Evolutionary conservation across 768 basidiomycete genomes (phyloP), one percentile per base, ranked within the genome.

Genomic region (Mycena haematopus): DNA sequence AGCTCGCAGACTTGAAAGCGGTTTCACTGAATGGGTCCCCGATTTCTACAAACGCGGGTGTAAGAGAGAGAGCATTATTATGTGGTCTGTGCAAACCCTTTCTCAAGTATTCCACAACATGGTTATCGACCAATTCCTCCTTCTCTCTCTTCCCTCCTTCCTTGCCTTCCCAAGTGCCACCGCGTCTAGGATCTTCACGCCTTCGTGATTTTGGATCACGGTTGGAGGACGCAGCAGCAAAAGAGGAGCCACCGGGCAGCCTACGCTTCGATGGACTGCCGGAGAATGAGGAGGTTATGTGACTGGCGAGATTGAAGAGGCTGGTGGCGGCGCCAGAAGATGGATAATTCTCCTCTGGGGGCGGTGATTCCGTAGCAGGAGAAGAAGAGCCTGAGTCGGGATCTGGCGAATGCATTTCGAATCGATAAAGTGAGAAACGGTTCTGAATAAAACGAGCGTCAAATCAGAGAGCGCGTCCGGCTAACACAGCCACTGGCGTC

Each of bases 11-110:
- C 58, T 77, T 76, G 42, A 72, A 64, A 27, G 53, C 60, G 57
- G 70, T 63, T 22, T 85, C 82, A 45, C 77, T 71, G 71, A 86
- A 85, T 31, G 84, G 84, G 74, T 86, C 84, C 22, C 84, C 84
- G 40, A 85, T 80, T 68, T 85, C 84, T 85, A 68, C 31, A 50
- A 29, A 46, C 58, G 52, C 49, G 52, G 38, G 27, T 52, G 53
- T 62, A 55, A 36, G 42, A 31, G 44, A 10, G 17, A 46, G 36
- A 36, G 36, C 13, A 8, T n/a, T 10, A 21, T 3, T 0, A 10
- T 15, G 17, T 19, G 8, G 33, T 19, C 15, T 25, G 25, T 36
- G 68, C 75, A 27, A 59, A 84, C 85, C 85, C 78, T 84, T 85
- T 69, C 85, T 80, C 52, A 87, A 72, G 63, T 76, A 78, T 15